These are phyloP conservation scores for Parathielavia appendiculata DNA, from an alignment of 495 filamentous ascomycete genomes.

Conservation along the genomic window DNA sequence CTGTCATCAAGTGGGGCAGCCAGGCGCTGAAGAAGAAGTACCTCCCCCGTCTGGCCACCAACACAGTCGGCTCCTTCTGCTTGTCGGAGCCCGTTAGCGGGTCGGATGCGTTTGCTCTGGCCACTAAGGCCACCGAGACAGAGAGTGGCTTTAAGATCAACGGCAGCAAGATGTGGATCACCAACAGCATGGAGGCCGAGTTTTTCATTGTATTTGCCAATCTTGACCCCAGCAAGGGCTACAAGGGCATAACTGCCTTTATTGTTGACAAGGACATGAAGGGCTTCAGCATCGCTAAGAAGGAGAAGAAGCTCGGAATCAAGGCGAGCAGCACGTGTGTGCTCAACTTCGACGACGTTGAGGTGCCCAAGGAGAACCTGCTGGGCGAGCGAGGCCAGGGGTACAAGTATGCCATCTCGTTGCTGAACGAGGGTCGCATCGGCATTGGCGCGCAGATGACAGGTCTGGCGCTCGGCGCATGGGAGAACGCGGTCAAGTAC, in stretches of 20 bases:
- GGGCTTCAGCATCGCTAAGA: slow-evolving; percentile 95
- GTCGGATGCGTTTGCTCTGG: slow-evolving; percentile 91
- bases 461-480: slow-evolving; percentile 88
- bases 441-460: slow-evolving; percentile 99
- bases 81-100: slow-evolving; percentile 91
- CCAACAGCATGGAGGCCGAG: slow-evolving; percentile 86
- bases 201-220: slow-evolving; percentile 99
- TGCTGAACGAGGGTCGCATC: slow-evolving; percentile 97
- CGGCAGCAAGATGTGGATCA: slow-evolving; percentile 99
- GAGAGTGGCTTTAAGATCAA: slow-evolving; percentile 76
- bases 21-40: slow-evolving; percentile 71
- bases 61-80: slow-evolving; percentile 93
- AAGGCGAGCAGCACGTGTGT: slow-evolving; percentile 92
- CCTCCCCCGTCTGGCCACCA: slow-evolving; percentile 80
- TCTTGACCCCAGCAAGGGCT: slow-evolving; percentile 77
- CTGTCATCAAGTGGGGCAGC: slow-evolving; percentile 79
- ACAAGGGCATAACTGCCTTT: slow-evolving; percentile 96
- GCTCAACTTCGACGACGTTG: slow-evolving; percentile 94
- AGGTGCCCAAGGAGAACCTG: slow-evolving; percentile 78
- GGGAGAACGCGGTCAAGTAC: slow-evolving; percentile 87
- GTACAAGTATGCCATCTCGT: slow-evolving; percentile 94
- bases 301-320: slow-evolving; percentile 99
- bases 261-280: slow-evolving; percentile 84
- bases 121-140: slow-evolving; percentile 75
- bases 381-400: slow-evolving; percentile 85